Conservation (phyloP, 352 stramenopile genomes). For the Phytophthora nicotianae region DNA sequence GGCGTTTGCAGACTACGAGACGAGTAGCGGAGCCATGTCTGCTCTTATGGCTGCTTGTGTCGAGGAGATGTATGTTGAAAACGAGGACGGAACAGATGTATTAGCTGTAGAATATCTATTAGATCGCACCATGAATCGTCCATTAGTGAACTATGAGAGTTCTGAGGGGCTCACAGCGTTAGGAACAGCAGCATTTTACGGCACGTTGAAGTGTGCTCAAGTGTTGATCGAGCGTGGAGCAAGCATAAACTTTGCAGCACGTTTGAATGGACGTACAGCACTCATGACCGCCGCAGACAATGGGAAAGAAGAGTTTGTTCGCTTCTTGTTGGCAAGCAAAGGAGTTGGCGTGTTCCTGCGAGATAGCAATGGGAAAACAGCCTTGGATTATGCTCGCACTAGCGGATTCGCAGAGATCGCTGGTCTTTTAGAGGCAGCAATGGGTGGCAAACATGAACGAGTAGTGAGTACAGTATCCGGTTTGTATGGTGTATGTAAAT, state of each 20-base stretch:
- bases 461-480: slow-evolving; percentile 44
- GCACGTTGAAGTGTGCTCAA: slow-evolving; percentile 55
- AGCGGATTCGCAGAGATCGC: slow-evolving; percentile 38
- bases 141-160: slow-evolving; percentile 70
- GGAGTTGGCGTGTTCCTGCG: slow-evolving; percentile 41
- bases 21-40: slow-evolving; percentile 39
- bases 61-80: slow-evolving; percentile 63
- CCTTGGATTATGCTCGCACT: slow-evolving; percentile 46
- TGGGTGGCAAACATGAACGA: slow-evolving; percentile 45
- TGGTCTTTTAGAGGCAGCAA: slow-evolving; percentile 48
- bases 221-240: slow-evolving; percentile 58
- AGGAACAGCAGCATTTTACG: slow-evolving; percentile 46
- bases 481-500: slow-evolving; percentile 63
- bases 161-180: slow-evolving; percentile 55
- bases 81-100: slow-evolving; percentile 56
- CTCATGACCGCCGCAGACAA: slow-evolving; percentile 67
- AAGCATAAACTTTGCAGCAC: slow-evolving; percentile 49
- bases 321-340: slow-evolving; percentile 51
- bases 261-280: slow-evolving; percentile 42
- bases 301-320: slow-evolving; percentile 54
- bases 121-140: slow-evolving; percentile 51
- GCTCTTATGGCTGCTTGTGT: slow-evolving; percentile 60
- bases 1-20: slow-evolving; percentile 75
- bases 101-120: slow-evolving; percentile 66
- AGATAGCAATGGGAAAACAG: slow-evolving; percentile 44